These are phyloP conservation scores for Macrolepiota fuliginosa DNA, from an alignment of 768 basidiomycete genomes.

Conservation along the genomic window DNA sequence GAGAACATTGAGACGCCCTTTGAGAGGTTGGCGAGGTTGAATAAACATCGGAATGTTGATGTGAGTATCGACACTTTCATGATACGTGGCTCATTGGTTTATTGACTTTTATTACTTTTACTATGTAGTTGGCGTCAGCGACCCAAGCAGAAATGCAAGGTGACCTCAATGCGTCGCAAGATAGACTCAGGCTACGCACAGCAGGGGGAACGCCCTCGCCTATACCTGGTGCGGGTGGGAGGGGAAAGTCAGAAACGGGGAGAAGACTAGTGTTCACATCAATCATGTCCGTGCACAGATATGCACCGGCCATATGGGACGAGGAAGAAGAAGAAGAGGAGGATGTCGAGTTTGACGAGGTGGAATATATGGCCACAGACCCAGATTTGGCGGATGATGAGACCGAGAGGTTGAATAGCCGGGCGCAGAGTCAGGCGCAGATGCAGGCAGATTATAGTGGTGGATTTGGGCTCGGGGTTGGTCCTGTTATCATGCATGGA, in stretches of 20 bases:
- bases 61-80: conserved; percentile 48
- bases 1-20: conserved; percentile 99
- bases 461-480: conserved; percentile 10
- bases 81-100: neutral
- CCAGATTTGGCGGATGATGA: conserved; percentile 50
- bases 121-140: conserved; percentile 63
- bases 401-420: conserved; percentile 1
- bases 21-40: conserved; percentile 90
- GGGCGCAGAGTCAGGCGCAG: too few species aligned
- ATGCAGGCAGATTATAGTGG: too few species aligned
- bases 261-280: conserved; percentile 73
- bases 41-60: conserved; percentile 97
- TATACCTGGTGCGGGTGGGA: conserved; percentile 30
- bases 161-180: conserved; percentile 44
- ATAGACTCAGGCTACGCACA: conserved; percentile 46
- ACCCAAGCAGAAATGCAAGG: conserved; percentile 70
- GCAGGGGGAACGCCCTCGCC: conserved; percentile 53
- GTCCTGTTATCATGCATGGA: neutral
- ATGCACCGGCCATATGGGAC: conserved; percentile 80
- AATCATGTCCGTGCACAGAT: conserved; percentile 65
- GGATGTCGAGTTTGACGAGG: conserved; percentile 64
- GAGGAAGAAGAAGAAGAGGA: conserved; percentile 75
- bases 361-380: conserved; percentile 70
- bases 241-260: conserved; percentile 29
- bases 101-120: neutral